These are phyloP conservation scores for Pleurotus salmoneostramineus DNA, from an alignment of 768 basidiomycete genomes.

Conservation along the genomic window DNA sequence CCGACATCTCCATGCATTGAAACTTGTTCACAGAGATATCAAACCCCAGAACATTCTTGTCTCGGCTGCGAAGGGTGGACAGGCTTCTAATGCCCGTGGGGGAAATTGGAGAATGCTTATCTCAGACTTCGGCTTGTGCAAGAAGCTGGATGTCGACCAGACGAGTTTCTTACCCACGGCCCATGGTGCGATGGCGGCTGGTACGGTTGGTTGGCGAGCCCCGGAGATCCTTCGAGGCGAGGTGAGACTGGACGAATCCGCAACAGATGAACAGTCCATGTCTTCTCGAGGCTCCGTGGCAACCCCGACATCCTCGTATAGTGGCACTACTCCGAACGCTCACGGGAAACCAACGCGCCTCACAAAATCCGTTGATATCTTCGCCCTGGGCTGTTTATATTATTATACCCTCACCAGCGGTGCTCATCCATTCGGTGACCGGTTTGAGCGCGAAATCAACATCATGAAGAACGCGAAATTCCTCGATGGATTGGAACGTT, in stretches of 20 bases:
- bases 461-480: slow-evolving; percentile 80
- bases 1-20: slow-evolving; percentile 87
- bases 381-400: slow-evolving; percentile 93
- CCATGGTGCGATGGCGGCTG: slow-evolving; percentile 85
- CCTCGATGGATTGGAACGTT: slow-evolving; percentile 66
- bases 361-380: slow-evolving; percentile 96
- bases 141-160: slow-evolving; percentile 93
- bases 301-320: slow-evolving; percentile 35
- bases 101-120: slow-evolving; percentile 79
- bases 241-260: slow-evolving; percentile 82
- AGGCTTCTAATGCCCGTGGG: slow-evolving; percentile 28
- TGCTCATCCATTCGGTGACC: slow-evolving; percentile 90
- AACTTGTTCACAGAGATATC: slow-evolving; percentile 97
- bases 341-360: slow-evolving; percentile 58
- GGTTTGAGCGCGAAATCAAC: slow-evolving; percentile 91
- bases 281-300: slow-evolving; percentile 64
- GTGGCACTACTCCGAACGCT: slow-evolving; percentile 24
- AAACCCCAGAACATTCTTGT: slow-evolving; percentile 98
- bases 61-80: slow-evolving; percentile 57
- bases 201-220: slow-evolving; percentile 96
- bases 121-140: slow-evolving; percentile 96
- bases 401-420: slow-evolving; percentile 91
- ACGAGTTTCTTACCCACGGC: slow-evolving; percentile 93
- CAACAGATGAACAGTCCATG: slow-evolving; percentile 59
- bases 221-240: slow-evolving; percentile 95